Evolutionary conservation across 1,284 basidiomycete species (phyloP).

Genomic region (Tausonia pullulans): DNA sequence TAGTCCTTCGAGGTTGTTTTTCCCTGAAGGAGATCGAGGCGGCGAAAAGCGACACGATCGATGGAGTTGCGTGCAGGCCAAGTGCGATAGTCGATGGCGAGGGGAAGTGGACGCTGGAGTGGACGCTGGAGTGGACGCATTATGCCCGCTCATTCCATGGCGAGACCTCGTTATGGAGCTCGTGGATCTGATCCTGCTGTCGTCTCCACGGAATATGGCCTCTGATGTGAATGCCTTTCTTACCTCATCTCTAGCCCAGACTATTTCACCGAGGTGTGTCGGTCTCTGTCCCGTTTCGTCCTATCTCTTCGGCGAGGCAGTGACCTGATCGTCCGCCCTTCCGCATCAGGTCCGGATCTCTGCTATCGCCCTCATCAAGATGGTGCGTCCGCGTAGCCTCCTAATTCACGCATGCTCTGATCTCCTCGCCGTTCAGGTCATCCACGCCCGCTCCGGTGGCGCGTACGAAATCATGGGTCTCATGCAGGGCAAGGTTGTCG

Average conservation of each 20-base stretch:
- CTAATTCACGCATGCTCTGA: not conserved
- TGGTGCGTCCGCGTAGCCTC: conserved; percentile 46
- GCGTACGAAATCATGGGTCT: conserved; percentile 98
- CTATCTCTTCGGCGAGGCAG: not conserved
- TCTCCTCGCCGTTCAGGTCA: conserved; percentile 52
- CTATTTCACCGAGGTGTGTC: conserved; percentile 16
- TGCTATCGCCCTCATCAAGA: conserved; percentile 91
- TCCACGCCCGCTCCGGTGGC: conserved; percentile 93
- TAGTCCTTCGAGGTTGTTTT: too few species aligned
- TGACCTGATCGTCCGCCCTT: conserved; percentile 45
- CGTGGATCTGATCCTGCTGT: not conserved
- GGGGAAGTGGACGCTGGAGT: too few species aligned
- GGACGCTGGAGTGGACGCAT: too few species aligned
- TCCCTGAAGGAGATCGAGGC: too few species aligned
- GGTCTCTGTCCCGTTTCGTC: not conserved
- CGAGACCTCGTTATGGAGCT: not conserved
- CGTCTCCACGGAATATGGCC: too few species aligned
- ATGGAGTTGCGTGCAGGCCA: too few species aligned
- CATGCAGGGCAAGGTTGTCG: conserved; percentile 94
- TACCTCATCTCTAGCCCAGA: conserved; percentile 1
- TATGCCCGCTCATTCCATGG: too few species aligned
- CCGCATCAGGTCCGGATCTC: conserved; percentile 91
- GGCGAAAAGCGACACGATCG: too few species aligned
- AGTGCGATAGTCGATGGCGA: too few species aligned
- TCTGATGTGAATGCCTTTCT: not conserved